Conservation (phyloP, 768 basidiomycete genomes). For the Ramaria rubella region DNA sequence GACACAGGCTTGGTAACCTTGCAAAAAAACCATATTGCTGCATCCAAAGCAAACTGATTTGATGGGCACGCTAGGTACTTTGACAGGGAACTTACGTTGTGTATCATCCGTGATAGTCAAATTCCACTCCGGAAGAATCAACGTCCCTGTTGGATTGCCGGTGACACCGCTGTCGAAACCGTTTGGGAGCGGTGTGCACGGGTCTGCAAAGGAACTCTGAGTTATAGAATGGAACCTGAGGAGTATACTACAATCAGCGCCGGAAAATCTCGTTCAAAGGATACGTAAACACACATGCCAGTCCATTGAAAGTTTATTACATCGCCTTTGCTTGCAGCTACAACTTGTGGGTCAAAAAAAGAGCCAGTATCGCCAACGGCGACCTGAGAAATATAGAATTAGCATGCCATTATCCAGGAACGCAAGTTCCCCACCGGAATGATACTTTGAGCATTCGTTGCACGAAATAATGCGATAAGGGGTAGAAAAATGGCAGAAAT, state of each 20-base stretch:
- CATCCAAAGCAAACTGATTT: neutral
- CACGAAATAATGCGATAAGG: neutral
- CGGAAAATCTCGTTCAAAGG: too few species aligned
- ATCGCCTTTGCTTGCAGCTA: conserved; percentile 30
- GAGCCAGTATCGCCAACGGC: conserved; percentile 34
- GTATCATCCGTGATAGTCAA: conserved; percentile 25
- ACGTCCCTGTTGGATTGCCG: conserved; percentile 19
- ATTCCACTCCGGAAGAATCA: conserved; percentile 26
- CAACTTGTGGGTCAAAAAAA: conserved; percentile 31
- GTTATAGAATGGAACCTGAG: conserved; percentile 19
- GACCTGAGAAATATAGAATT: conserved; percentile 23
- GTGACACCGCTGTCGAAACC: conserved; percentile 33
- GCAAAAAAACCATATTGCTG: conserved; percentile 12
- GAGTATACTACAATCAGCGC: neutral
- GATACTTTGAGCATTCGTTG: neutral
- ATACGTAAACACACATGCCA: conserved; percentile 24
- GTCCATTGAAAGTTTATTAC: conserved; percentile 34
- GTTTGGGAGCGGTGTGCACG: conserved; percentile 5
- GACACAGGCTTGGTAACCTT: neutral
- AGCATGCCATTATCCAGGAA: neutral
- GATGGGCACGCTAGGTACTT: neutral
- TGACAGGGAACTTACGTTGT: conserved; percentile 13
- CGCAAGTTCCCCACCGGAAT: neutral
- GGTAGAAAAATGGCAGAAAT: too few species aligned
- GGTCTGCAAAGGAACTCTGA: conserved; percentile 6